phyloP scores from a whole-genome alignment of 148 eudicot species.

The Rhododendron griersonianum region DNA sequence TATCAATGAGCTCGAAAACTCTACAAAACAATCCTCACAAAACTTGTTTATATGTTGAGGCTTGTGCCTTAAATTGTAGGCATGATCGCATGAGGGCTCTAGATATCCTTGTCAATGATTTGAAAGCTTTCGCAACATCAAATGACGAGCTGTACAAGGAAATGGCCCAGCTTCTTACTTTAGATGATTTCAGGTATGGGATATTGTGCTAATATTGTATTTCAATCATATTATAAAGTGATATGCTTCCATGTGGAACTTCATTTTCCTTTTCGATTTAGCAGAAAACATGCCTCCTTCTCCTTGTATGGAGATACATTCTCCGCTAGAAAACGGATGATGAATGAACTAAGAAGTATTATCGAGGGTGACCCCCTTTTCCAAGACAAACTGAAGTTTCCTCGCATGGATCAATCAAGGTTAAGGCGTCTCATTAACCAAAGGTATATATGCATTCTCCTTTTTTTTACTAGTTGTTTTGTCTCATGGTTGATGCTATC shows the following conservation, averaged over 20 bases:
- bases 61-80: constrained; percentile 3
- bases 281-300: constrained; percentile 12
- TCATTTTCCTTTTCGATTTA: background rate
- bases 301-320: constrained; percentile 10
- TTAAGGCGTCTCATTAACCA: too few species aligned
- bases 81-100: constrained; percentile 17
- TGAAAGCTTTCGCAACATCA: constrained; percentile 18
- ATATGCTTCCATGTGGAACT: background rate
- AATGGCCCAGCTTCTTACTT: constrained; percentile 20
- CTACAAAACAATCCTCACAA: background rate
- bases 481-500: too few species aligned
- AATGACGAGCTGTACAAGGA: constrained; percentile 23
- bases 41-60: background rate
- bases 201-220: background rate
- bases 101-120: constrained; percentile 7
- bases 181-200: constrained; percentile 19
- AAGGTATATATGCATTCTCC: too few species aligned
- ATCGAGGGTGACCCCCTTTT: background rate
- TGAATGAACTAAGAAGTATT: constrained; percentile 10
- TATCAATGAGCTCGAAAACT: background rate
- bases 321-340: constrained; percentile 13
- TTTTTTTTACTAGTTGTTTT: too few species aligned
- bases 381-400: too few species aligned
- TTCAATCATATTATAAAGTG: background rate
- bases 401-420: too few species aligned